Base-by-base conservation (phyloP, 108 stramenopile species). In the Conticribra guillardii region DNA sequence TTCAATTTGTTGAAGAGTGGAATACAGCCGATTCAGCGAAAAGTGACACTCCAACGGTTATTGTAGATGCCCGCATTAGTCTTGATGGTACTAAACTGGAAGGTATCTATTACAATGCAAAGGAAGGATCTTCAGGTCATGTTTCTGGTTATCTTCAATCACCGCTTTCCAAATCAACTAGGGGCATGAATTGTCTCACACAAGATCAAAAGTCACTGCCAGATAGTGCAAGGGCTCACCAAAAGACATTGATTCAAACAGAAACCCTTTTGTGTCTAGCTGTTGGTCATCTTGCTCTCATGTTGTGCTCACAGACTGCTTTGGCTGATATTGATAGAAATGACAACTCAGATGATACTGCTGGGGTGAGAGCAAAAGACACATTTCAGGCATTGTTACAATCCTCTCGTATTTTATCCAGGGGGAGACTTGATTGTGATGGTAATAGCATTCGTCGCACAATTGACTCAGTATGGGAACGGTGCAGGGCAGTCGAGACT, bases 1-100 rank as follows among this genome's bases (percentile, higher is more conserved):
- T 93, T 54, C 66, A 82, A 64, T 85, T 90, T 44, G 66, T 90
- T 16, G 89, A 90, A 69, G 89, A 89, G 28, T 84, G 87, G 89
- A 76, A 71, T 1, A 79, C 53, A 18, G 2, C 30, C 31, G 49
- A 88, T 57, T 79, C 23, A 31, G 60, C 28, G 11, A 67, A 74
- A 33, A 63, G 74, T 24, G 66, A 52, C 27, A 47, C 78, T 55
- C 62, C 9, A 54, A 62, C 33, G 54, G 54, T n/a, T 62, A 72
- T 93, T 9, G 76, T 93, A 11, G 74, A 71, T 55, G 92, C 83
- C 23, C 84, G 88, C 32, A 56, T 89, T 15, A 79, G 79, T 61
- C 62, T 89, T 23, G 88, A 88, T 74, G 85, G 89, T 5, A 67
- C 69, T 23, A 91, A 80, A 51, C 91, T 94, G 46, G 92, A 94